Base-by-base conservation (phyloP, 129 eudicot genomes). In the Helichrysum umbraculigerum region DNA sequence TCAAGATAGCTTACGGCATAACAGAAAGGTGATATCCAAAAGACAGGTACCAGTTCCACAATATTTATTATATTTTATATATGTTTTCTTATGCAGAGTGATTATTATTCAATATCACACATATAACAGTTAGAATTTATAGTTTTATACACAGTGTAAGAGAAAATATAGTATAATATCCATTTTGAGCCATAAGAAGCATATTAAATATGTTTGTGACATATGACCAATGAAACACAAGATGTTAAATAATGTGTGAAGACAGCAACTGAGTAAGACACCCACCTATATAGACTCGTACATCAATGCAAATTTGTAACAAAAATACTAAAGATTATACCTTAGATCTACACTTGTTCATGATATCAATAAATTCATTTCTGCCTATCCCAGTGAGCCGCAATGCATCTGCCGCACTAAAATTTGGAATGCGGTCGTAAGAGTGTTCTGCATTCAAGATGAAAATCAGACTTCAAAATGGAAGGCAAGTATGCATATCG, bases 281-380 rank as follows among this genome's bases (percentile, higher is more conserved):
- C 19, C 39, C 68, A 37, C 68, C 35, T 35, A 56, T 34, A 56
- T 8, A 34, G 74, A 68, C 7, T 54, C n/a, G 44, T 56, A 22
- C 15, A 33, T 30, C 51, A 79, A n/a, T 12, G 10, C 47, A 34
- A 57, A 42, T 68, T 65, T 33, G 66, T 66, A 68, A 16, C 35
- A 54, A 63, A 66, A 70, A 59, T 44, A 71, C 10, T 64, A 28
- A 32, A 65, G 25, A 65, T 29, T 60, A 58, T 86, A 95, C 99
- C 99, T 95, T 95, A 77, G 99, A 95, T 86, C 93, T 91, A 83
- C 99, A 95, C 86, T 86, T 95, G 86, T 95, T 95, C 99, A 95
- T 95, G 82, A 95, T 95, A 79, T 95, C 99, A 30, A 95, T 95
- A 85, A 95, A 95, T 81, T 95, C 99, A 84, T 95, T 95, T 88